These are phyloP conservation scores for Ustilago hordei DNA, from an alignment of 1,284 basidiomycete genomes.

Conservation along the genomic window DNA sequence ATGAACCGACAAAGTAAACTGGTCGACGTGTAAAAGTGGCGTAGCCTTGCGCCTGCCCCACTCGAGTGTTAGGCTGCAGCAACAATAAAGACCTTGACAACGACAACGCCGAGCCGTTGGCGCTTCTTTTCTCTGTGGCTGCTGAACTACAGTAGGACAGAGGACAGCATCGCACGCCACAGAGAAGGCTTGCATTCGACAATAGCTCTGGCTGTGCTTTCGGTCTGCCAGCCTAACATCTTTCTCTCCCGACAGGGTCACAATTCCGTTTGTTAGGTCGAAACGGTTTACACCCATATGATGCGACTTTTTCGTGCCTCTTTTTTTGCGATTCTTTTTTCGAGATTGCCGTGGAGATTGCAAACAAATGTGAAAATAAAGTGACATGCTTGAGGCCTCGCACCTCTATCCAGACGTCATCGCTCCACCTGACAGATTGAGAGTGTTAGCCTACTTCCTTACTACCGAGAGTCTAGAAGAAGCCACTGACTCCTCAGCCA, in stretches of 20 bases:
- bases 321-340: not conserved
- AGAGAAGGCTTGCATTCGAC: constrained; percentile 6
- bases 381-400: not conserved
- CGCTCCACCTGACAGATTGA: not conserved
- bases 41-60: constrained; percentile 5
- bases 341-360: not conserved
- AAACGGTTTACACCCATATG: not conserved
- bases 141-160: not conserved
- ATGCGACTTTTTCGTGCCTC: not conserved
- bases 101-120: constrained; percentile 19
- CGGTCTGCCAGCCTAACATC: not conserved
- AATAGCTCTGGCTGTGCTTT: not conserved
- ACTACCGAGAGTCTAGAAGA: too few relatives aligned
- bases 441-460: not conserved
- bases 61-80: not conserved
- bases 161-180: constrained; percentile 1
- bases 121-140: not conserved
- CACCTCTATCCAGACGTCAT: not conserved
- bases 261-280: not conserved
- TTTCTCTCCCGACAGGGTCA: not conserved
- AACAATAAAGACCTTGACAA: not conserved
- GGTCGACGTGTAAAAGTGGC: not conserved
- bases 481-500: too few relatives aligned
- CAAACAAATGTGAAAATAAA: not conserved
- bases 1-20: not conserved